Base-by-base conservation (phyloP, 768 basidiomycete species). In the Kwoniella sp. region DNA sequence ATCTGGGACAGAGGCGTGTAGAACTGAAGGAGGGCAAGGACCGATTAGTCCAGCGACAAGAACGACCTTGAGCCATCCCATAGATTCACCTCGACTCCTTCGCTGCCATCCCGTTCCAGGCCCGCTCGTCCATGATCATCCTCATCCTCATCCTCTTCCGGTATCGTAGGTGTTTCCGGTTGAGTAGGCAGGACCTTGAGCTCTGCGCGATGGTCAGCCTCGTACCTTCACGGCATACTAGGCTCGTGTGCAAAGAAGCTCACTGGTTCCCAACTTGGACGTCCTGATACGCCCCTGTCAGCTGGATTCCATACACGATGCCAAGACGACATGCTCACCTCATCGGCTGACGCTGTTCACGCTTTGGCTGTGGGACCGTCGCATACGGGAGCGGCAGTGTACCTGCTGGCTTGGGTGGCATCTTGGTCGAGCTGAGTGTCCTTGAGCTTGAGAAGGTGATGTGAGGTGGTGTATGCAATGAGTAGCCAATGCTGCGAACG, bases 1-100 rank as follows among this genome's bases (percentile, higher is more conserved):
- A 96, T 96, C 28, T 89, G 83, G 3, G 88, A 86, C 53, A 96
- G 83, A 77, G 93, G 90, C 61, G 89, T 88, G 73, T 92, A 92
- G n/a, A 88, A 86, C 87, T 91, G 45, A 6, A 28, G 19, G 27
- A 6, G 32, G 52, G 22, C 25, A 26, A 22, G 39, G 26, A 7
- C 20, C 28, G 19, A 36, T 40, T 38, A 3, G 33, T 11, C 7
- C 23, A 44, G 38, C 22, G 22, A 19, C 9, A 38, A 27, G 22
- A 45, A 29, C 39, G 28, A 12, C 8, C 26, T 15, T 6, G 6
- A 3, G 15, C 7, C 15, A 41, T 27, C 22, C 3, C n/a, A 7
- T 14, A 9, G 20, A 55, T 66, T 57, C 55, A 70, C 71, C 58
- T 73, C 65, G 15, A 71, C 70, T 23, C 70, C 74, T 39, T 69